Conservation (phyloP, 106 monocot genomes). For the Posidonia australis region DNA sequence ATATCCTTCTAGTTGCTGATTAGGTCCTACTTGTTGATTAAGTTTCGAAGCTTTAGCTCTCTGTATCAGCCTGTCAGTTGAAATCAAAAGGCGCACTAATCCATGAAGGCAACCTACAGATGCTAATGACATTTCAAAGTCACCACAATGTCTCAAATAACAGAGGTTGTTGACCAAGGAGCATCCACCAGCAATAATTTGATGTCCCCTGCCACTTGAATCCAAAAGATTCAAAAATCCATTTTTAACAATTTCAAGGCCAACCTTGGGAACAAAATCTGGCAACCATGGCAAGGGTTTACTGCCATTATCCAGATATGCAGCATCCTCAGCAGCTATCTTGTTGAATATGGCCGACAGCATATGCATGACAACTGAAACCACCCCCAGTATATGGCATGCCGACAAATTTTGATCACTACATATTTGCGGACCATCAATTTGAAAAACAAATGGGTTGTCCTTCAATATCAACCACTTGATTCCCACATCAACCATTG, state of each 20-base stretch:
- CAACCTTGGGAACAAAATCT: slow-evolving; percentile 73
- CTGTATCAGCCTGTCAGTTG: slow-evolving; percentile 44
- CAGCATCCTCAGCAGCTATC: slow-evolving; percentile 24
- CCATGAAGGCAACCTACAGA: slow-evolving; percentile 66
- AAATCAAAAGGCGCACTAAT: slow-evolving; percentile 35
- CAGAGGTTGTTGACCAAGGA: slow-evolving; percentile 46
- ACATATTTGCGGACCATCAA: neutral
- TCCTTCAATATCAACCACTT: slow-evolving; percentile 53
- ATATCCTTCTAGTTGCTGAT: slow-evolving; percentile 7
- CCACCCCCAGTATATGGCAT: slow-evolving; percentile 43
- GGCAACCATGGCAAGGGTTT: slow-evolving; percentile 63
- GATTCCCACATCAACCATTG: slow-evolving; percentile 74
- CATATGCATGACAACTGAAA: slow-evolving; percentile 80
- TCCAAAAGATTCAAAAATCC: slow-evolving; percentile 33
- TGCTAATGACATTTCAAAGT: slow-evolving; percentile 41
- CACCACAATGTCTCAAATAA: slow-evolving; percentile 31
- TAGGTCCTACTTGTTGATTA: slow-evolving; percentile 11
- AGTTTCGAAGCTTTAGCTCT: slow-evolving; percentile 34
- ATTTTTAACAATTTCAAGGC: slow-evolving; percentile 63
- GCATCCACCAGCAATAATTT: slow-evolving; percentile 5
- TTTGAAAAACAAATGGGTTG: slow-evolving; percentile 12
- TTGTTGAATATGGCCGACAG: slow-evolving; percentile 42
- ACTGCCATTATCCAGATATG: neutral
- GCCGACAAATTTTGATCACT: neutral
- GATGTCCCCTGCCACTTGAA: slow-evolving; percentile 1